A percentile compares a stretch with the other conserved stretches of the same genome.
phyloP scores from a whole-genome alignment of 192 early-diverging fungal genomes.

The Lunasporangiospora selenospora region DNA sequence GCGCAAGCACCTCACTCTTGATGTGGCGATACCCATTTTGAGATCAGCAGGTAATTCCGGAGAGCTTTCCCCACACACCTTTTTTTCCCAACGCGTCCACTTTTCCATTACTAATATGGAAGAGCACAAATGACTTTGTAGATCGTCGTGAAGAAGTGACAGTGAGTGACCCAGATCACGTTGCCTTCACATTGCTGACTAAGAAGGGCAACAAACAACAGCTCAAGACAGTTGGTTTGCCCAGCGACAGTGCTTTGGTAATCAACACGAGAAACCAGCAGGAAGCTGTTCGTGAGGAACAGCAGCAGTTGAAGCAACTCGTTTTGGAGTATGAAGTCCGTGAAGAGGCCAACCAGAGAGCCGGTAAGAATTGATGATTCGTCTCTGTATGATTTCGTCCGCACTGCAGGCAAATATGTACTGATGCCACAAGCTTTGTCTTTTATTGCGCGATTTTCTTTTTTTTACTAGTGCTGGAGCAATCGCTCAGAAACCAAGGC shows the following conservation, averaged over 20 bases:
- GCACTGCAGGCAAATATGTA: no score
- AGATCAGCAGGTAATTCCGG: conserved; percentile 53
- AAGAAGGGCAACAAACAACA: conserved; percentile 89
- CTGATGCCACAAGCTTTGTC: background rate
- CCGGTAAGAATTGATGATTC: conserved; percentile 28
- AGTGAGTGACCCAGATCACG: conserved; percentile 52
- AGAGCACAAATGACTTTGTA: conserved; percentile 42
- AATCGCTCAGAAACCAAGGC: conserved; percentile 38
- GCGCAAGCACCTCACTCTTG: conserved; percentile 78
- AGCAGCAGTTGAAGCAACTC: conserved; percentile 87
- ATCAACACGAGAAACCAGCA: conserved; percentile 83
- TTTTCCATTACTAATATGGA: conserved; percentile 53
- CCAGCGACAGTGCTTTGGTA: conserved; percentile 83
- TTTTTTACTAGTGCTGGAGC: conserved; percentile 26
- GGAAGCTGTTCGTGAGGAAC: conserved; percentile 88
- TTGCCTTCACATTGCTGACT: conserved; percentile 82
- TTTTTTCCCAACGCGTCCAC: conserved; percentile 18
- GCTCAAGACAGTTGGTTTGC: conserved; percentile 78
- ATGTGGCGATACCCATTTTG: conserved; percentile 88
- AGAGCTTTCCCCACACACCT: no score
- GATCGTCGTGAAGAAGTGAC: conserved; percentile 40
- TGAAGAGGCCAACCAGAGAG: conserved; percentile 63
- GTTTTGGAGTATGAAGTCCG: conserved; percentile 92
- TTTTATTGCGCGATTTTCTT: no score
- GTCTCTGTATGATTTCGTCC: no score